A percentile compares a stretch with the other conserved stretches of the same genome.
Conservation (phyloP, 768 basidiomycete species). For the Lactarius hengduanensis region DNA sequence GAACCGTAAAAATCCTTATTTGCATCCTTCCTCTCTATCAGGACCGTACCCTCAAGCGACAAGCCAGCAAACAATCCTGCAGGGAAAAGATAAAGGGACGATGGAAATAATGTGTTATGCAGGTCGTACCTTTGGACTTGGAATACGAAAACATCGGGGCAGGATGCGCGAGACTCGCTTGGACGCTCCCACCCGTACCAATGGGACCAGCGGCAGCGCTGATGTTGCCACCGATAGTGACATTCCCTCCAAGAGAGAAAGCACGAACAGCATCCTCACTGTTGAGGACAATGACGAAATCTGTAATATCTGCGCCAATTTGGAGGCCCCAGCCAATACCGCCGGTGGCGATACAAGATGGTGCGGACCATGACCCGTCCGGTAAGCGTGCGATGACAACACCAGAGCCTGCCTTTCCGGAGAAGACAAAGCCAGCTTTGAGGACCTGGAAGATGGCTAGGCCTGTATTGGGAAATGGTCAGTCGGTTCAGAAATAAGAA, state of each 20-base stretch:
- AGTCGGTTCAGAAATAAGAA: neutral
- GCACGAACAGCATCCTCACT: slow-evolving; percentile 94
- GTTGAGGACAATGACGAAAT: slow-evolving; percentile 97
- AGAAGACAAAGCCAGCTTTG: slow-evolving; percentile 93
- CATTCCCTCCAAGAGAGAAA: slow-evolving; percentile 93
- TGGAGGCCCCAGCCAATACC: slow-evolving; percentile 95
- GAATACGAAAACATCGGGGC: slow-evolving; percentile 98
- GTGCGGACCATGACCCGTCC: slow-evolving; percentile 96
- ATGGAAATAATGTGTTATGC: neutral
- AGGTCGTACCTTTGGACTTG: slow-evolving; percentile 78
- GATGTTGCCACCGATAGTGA: slow-evolving; percentile 91
- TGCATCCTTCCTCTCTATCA: slow-evolving; percentile 95
- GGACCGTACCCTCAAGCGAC: slow-evolving; percentile 89
- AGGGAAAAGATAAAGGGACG: slow-evolving; percentile 4
- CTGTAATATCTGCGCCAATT: slow-evolving; percentile 92
- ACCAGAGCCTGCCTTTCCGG: slow-evolving; percentile 91
- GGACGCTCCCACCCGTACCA: slow-evolving; percentile 89
- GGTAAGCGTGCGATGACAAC: slow-evolving; percentile 89
- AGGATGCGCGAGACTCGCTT: slow-evolving; percentile 85
- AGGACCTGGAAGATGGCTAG: slow-evolving; percentile 94
- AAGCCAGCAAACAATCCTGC: slow-evolving; percentile 92
- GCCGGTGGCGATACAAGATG: slow-evolving; percentile 94
- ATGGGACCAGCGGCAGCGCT: slow-evolving; percentile 88
- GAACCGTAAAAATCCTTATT: slow-evolving; percentile 97
- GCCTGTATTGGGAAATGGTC: slow-evolving; percentile 46